phyloP scores from a whole-genome alignment of 257 asterid species.

The Solanum paucissectum region DNA sequence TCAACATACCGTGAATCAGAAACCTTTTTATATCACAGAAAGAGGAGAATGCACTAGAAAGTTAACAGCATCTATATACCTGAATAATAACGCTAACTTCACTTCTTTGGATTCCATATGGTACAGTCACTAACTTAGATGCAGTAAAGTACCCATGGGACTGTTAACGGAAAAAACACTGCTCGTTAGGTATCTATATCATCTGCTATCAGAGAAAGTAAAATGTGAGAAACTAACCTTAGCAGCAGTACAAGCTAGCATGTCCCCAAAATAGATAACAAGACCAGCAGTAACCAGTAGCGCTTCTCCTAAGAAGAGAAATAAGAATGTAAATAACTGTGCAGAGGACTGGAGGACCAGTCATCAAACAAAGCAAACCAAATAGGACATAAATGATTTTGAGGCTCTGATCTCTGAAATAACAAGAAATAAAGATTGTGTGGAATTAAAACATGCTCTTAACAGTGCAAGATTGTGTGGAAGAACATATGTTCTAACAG shows the following conservation, averaged over 20 bases:
- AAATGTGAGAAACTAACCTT: conserved; percentile 41
- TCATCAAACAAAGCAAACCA: background rate
- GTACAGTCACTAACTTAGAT: conserved; percentile 18
- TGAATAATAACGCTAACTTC: conserved; percentile 83
- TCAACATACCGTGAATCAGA: background rate
- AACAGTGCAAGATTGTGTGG: background rate
- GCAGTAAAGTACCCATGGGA: conserved; percentile 26
- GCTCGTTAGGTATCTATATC: background rate
- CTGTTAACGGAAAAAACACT: conserved; percentile 29
- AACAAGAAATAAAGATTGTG: background rate
- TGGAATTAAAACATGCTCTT: background rate
- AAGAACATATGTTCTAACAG: background rate
- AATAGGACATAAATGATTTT: background rate
- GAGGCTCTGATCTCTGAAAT: background rate
- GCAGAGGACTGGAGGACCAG: background rate
- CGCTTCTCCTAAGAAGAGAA: conserved; percentile 74
- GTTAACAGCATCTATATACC: conserved; percentile 32
- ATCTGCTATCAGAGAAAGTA: conserved; percentile 5
- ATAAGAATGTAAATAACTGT: background rate
- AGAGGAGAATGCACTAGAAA: conserved; percentile 1
- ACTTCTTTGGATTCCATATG: conserved; percentile 43
- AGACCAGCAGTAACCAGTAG: conserved; percentile 86
- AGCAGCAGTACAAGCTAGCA: conserved; percentile 52
- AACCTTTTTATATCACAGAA: background rate
- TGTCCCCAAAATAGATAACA: conserved; percentile 77